Evolutionary conservation across 148 eudicot species (phyloP), one percentile per base, ranked within the genome.

Genomic region (Rhododendron kiyosumense): DNA sequence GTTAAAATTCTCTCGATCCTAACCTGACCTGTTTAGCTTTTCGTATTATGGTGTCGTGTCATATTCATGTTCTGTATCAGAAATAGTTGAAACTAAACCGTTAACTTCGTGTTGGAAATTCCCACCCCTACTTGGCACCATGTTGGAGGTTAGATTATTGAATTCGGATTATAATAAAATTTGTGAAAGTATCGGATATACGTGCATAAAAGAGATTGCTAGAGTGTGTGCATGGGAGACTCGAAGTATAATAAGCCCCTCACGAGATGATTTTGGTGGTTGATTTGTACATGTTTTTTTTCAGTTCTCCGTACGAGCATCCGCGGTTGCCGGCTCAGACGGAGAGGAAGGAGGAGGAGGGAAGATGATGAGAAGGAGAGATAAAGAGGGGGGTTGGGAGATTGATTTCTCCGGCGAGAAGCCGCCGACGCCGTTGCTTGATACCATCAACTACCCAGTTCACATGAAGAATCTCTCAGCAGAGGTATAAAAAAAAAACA

Each of bases 371-470:
- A 75, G 81, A 32, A 90, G 84, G 7, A 88, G 78, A 52, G 89
- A 86, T 59, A 95, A 89, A 20, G 89, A 73, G 34, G 89, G 90
- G 22, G 85, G 84, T 4, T 86, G 87, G 91, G 90, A 91, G 89
- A 92, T 93, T 26, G 94, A 93, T 82, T 92, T 89, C 86, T 88
- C 92, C 0, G 93, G 91, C 3, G 92, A 90, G 61, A 94, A 92
- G 84, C 96, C 94, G 6, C 84, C 90, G 2, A 94, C 98, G 28
- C 96, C 98, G 26, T 87, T 94, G 84, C 86, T 94, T 7, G 96
- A 94, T 71, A 94, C 96, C 0, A 83, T 94, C 90, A 91, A 91
- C 81, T 90, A 87, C 46, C 98, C 98, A 2, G 71, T 76, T 22
- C 96, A 94, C 79, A 91, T 93, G 93, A 93, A 93, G 86, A 90